Base-by-base conservation (phyloP, 2,329 filamentous ascomycete species). In the Hypoxylon sp. region DNA sequence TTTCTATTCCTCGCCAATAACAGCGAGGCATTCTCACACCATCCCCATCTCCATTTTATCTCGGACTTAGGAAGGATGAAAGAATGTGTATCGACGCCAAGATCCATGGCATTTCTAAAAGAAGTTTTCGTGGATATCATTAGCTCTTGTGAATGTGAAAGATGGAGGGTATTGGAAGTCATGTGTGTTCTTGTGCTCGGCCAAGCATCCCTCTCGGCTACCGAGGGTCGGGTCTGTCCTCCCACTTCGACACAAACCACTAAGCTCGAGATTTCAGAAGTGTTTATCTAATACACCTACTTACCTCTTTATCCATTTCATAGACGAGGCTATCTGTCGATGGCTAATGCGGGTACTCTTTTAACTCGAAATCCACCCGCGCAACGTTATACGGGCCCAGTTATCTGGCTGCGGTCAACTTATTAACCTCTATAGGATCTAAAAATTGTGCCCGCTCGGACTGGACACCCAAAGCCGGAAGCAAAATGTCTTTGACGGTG, bases 401-500 rank as follows among this genome's bases (percentile, higher is more conserved):
- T 53, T 52, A 52, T 62, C 49, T 59, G 59, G 20, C 28, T 20
- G 12, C 20, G 7, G 32, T 26, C 57, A 46, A 36, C 33, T 18
- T 18, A 56, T n/a, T 36, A 26, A 26, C 32, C 24, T 48, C 20
- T 46, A 64, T 42, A 36, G 28, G 16, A 40, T 46, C 46, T 33
- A 16, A 61, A 28, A 30, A 58, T 42, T 30, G 36, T 44, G 4
- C 26, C 50, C 18, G 33, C 14, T 3, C 42, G 52, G 42, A n/a
- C 30, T 38, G 16, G 16, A 46, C 55, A 26, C 54, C 59, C 61
- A 45, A 63, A 59, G 51, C 54, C 45, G 44, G 65, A 61, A 44
- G 78, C 51, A 59, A 44, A 24, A 89, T 89, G 86, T 78, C 85
- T 51, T 80, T 90, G 69, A 84, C 86, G 0, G 78, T 90, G 18